These are phyloP conservation scores for Sclerotinia sclerotiorum DNA, from an alignment of 2,329 filamentous ascomycete genomes.

Conservation along the genomic window DNA sequence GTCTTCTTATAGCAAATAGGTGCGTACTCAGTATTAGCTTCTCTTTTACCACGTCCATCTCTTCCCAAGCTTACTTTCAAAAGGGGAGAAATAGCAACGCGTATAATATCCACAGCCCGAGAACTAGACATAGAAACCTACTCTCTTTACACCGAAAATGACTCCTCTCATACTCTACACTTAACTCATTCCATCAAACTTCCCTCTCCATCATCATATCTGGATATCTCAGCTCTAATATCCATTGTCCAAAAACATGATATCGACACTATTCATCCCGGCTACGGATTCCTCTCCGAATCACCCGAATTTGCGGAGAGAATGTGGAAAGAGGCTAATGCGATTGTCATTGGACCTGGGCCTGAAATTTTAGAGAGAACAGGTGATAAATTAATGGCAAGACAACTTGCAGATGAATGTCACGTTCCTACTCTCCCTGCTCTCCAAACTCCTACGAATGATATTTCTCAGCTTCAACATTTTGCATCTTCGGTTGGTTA, in stretches of 20 bases:
- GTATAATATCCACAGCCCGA: constrained; percentile 59
- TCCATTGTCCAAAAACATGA: constrained; percentile 48
- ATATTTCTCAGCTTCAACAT: constrained; percentile 58
- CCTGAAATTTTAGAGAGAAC: constrained; percentile 33
- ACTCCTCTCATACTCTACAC: constrained; percentile 54
- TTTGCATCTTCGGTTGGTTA: constrained; percentile 43
- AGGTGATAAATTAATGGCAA: constrained; percentile 51
- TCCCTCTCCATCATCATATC: constrained; percentile 52
- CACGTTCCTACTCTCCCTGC: constrained; percentile 72
- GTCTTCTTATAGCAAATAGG: constrained; percentile 56
- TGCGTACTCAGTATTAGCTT: constrained; percentile 32
- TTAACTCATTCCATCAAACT: constrained; percentile 53
- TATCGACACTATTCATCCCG: constrained; percentile 68
- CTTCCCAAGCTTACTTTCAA: background rate
- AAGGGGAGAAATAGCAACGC: constrained; percentile 64
- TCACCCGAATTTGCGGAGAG: constrained; percentile 67
- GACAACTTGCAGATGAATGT: constrained; percentile 64
- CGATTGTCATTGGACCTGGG: constrained; percentile 70
- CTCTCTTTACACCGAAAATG: constrained; percentile 55
- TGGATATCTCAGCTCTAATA: constrained; percentile 51
- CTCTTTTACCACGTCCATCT: background rate
- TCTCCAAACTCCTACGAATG: constrained; percentile 64
- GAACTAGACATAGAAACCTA: constrained; percentile 58
- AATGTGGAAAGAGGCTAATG: constrained; percentile 63
- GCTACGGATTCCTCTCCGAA: constrained; percentile 70